phyloP scores from a whole-genome alignment of 805 yeast genomes.

The Starmerella stigmatis region DNA sequence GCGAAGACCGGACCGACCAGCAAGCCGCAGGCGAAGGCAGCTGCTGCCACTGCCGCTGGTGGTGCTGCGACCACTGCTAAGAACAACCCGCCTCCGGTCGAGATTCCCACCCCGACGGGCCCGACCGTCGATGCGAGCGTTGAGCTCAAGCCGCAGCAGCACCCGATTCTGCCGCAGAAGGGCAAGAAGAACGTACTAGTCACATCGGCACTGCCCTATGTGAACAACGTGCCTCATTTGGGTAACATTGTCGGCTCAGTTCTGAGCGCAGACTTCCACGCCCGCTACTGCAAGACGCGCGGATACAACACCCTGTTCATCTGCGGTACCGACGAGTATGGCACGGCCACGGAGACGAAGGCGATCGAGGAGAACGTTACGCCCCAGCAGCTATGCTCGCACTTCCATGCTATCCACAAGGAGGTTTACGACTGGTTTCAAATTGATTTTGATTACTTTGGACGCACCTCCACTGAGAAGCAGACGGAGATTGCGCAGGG shows the following conservation, averaged over 20 bases:
- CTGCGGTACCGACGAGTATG: constrained; percentile 98
- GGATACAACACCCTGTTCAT: constrained; percentile 75
- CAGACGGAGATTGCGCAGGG: constrained; percentile 96
- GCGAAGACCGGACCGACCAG: constrained; percentile 1
- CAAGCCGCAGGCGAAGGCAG: background rate
- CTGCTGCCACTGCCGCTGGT: constrained; percentile 4
- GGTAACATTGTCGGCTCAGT: constrained; percentile 97
- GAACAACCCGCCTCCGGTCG: constrained; percentile 31
- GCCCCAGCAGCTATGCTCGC: constrained; percentile 82
- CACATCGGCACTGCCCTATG: constrained; percentile 96
- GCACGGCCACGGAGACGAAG: constrained; percentile 98
- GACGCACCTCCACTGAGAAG: constrained; percentile 84
- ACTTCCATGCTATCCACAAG: constrained; percentile 74
- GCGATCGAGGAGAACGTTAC: constrained; percentile 88
- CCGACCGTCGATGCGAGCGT: constrained; percentile 15
- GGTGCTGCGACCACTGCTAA: no score
- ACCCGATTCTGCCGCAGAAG: constrained; percentile 52
- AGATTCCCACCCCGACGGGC: constrained; percentile 14
- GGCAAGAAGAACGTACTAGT: constrained; percentile 72
- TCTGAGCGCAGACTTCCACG: constrained; percentile 82
- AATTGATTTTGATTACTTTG: constrained; percentile 87
- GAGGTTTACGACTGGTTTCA: constrained; percentile 96
- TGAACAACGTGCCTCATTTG: constrained; percentile 94
- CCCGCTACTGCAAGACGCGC: constrained; percentile 82
- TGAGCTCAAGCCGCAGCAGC: constrained; percentile 5